Percentiles rank a stretch among this genome's conserved stretches.
These are phyloP conservation scores for Shiraia sp. DNA, from an alignment of 2,329 filamentous ascomycete genomes.

Conservation along the genomic window DNA sequence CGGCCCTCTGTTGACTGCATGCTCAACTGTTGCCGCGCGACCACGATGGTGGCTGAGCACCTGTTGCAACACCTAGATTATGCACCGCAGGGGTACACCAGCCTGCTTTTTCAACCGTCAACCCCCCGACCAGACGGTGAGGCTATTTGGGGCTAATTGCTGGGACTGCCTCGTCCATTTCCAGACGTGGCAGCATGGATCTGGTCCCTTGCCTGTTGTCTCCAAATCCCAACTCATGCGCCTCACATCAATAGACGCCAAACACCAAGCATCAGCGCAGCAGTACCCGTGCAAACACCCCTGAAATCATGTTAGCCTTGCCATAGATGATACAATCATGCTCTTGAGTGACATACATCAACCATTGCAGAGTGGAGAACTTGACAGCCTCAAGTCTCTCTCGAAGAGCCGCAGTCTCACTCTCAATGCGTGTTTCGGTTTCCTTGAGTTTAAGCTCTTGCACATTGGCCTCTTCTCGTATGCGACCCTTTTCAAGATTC, in stretches of 20 bases:
- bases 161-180: slow-evolving; percentile 10
- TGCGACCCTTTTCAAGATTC: slow-evolving; percentile 95
- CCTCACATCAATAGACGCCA: slow-evolving; percentile 67
- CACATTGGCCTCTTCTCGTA: slow-evolving; percentile 91
- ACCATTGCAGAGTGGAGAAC: slow-evolving; percentile 96
- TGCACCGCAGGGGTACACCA: slow-evolving; percentile 18
- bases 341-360: slow-evolving; percentile 75
- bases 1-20: slow-evolving; percentile 14
- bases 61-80: slow-evolving; percentile 23
- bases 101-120: slow-evolving; percentile 8
- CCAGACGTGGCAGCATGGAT: too few species aligned
- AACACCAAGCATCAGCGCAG: slow-evolving; percentile 68
- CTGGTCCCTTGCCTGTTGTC: neutral
- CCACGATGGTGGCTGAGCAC: slow-evolving; percentile 16
- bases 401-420: slow-evolving; percentile 86
- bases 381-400: slow-evolving; percentile 97
- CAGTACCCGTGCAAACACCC: slow-evolving; percentile 69
- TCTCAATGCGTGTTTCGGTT: slow-evolving; percentile 97
- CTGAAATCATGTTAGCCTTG: slow-evolving; percentile 42
- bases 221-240: neutral
- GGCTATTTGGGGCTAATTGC: slow-evolving; percentile 1
- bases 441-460: slow-evolving; percentile 99
- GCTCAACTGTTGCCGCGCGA: slow-evolving; percentile 15
- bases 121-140: slow-evolving; percentile 7
- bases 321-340: neutral